Conservation (phyloP, 148 eudicot species). For the Salicornia ramosissima region DNA sequence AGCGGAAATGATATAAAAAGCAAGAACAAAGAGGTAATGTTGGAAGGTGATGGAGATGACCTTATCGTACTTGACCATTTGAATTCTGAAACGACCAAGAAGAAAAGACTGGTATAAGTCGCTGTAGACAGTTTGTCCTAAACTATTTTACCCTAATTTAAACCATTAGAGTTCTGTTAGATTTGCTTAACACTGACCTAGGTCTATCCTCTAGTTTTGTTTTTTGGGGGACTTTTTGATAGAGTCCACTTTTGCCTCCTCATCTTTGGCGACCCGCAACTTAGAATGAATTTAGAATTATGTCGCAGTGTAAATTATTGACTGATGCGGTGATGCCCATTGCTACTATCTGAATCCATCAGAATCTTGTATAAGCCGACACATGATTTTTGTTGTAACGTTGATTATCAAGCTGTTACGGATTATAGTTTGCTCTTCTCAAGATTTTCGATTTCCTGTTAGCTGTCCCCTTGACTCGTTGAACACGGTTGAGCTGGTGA, state of each 20-base stretch:
- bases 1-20: constrained; percentile 13
- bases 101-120: constrained; percentile 38
- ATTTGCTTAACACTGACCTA: constrained; percentile 15
- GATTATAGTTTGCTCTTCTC: not conserved
- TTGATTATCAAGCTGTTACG: constrained; percentile 9
- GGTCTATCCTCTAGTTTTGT: constrained; percentile 9
- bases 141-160: constrained; percentile 17
- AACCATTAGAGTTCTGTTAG: constrained; percentile 18
- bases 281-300: constrained; percentile 8
- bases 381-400: constrained; percentile 5
- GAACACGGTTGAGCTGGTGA: constrained; percentile 6
- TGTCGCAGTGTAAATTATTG: constrained; percentile 14
- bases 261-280: not conserved
- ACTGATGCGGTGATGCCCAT: constrained; percentile 14
- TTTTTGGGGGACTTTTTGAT: constrained; percentile 15
- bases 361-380: constrained; percentile 18
- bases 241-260: constrained; percentile 11
- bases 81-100: constrained; percentile 39
- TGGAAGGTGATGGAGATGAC: constrained; percentile 43
- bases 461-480: constrained; percentile 8
- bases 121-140: constrained; percentile 11
- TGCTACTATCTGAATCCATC: constrained; percentile 17
- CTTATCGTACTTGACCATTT: constrained; percentile 52
- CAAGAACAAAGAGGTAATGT: constrained; percentile 41
- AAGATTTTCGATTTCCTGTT: not conserved